Conservation (phyloP, 441 rosid species). For the Breynia disticha region DNA sequence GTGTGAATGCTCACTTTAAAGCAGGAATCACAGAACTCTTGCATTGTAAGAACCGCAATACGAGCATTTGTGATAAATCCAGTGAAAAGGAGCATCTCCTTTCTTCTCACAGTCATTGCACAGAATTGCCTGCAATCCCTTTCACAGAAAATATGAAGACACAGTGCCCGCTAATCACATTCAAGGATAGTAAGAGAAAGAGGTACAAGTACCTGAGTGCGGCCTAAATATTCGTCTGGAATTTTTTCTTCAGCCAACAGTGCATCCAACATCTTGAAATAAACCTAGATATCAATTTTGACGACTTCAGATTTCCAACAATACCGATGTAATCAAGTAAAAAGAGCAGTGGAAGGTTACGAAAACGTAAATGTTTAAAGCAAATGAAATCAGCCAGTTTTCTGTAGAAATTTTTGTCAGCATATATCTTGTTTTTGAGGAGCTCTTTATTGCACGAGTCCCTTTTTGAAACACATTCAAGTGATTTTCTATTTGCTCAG, state of each 20-base stretch:
- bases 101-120: slow-evolving; percentile 87
- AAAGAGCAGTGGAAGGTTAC: no score
- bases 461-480: no score
- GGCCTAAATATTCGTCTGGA: slow-evolving; percentile 57
- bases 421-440: no score
- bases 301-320: not conserved
- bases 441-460: no score
- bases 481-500: no score
- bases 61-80: slow-evolving; percentile 76
- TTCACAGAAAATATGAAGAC: not conserved
- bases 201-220: slow-evolving; percentile 54
- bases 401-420: no score
- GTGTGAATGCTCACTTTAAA: slow-evolving; percentile 8
- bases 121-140: slow-evolving; percentile 40
- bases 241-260: slow-evolving; percentile 66
- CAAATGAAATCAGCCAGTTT: no score
- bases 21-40: slow-evolving; percentile 34
- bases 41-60: slow-evolving; percentile 73
- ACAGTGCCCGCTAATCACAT: slow-evolving; percentile 19
- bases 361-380: no score
- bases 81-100: slow-evolving; percentile 60
- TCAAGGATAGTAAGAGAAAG: not conserved
- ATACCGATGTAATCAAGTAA: not conserved
- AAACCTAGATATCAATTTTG: slow-evolving; percentile 38
- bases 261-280: slow-evolving; percentile 77